Evolutionary conservation across 2,329 filamentous ascomycete genomes (phyloP), one percentile per base, ranked within the genome.

Genomic region (Chlorencoelia australis): DNA sequence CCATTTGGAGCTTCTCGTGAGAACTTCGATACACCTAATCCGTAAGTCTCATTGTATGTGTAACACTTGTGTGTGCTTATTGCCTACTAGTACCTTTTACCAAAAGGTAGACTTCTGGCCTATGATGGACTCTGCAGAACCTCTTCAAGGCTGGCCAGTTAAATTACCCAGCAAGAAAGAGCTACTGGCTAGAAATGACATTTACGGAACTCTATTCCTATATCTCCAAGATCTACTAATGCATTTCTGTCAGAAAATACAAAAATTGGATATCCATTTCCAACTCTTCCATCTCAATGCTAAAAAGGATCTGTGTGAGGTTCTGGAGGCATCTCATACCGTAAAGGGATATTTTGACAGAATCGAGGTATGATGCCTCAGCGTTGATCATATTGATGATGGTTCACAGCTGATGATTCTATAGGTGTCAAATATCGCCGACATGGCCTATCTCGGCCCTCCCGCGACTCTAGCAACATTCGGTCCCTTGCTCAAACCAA

Each of bases 21-120:
- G 2, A 46, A 48, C 0, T 66, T 64, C 39, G 40, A 47, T 4
- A 49, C 40, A 1, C 63, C 62, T 1, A 66, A 67, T 46, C 60
- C 61, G 61, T 64, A 41, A 48, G 59, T 55, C 26, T n/a, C n/a
- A n/a, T n/a, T n/a, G n/a, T n/a, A n/a, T 16, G 3, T 11, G 15
- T 25, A 24, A 28, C 20, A 26, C 6, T 8, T n/a, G 3, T 14
- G 9, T 4, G 14, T 5, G n/a, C 16, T 34, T 19, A 33, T 20
- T 9, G 1, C 3, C 11, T 33, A 22, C 5, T 9, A 64, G 61
- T 4, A 63, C 59, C 0, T 49, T 65, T 7, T 64, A 57, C 37
- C 49, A 55, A 15, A 37, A 32, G 5, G 28, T 16, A 0, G 22
- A 37, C 1, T 28, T 20, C 1, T 66, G 63, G 64, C 57, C 56